A percentile compares a stretch with the other conserved stretches of the same genome.
Conservation (phyloP, 2,329 filamentous ascomycete species). For the Xylaria sp. region DNA sequence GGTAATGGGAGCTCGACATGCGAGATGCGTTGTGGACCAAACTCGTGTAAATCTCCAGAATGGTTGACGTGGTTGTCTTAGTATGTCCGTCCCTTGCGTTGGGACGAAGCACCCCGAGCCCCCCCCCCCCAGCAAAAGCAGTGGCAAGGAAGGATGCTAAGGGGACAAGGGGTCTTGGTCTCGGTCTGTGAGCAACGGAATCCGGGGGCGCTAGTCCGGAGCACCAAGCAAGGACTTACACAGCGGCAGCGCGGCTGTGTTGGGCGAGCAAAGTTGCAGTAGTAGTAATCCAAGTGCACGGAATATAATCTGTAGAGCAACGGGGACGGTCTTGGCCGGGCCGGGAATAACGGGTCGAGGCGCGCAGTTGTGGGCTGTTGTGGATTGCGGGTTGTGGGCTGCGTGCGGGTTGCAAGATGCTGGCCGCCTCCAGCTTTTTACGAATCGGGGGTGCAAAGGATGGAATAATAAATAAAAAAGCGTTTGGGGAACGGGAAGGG, state of each 20-base stretch:
- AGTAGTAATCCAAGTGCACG: not conserved
- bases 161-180: not conserved
- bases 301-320: not conserved
- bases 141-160: conserved; percentile 1
- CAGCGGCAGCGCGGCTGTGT: not conserved
- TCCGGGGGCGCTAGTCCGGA: not conserved
- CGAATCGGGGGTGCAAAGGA: conserved; percentile 26
- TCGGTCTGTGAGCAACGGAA: not conserved
- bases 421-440: conserved; percentile 18
- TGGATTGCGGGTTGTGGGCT: conserved; percentile 22
- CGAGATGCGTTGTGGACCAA: conserved; percentile 3
- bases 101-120: not conserved
- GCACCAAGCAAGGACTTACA: not conserved
- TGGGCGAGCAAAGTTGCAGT: not conserved
- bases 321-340: conserved; percentile 3
- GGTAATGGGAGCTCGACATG: conserved; percentile 31
- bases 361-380: not conserved
- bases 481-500: conserved; percentile 17
- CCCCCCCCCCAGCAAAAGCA: not conserved
- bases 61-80: no score
- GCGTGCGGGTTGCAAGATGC: conserved; percentile 20
- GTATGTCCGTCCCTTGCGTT: not conserved
- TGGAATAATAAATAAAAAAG: conserved; percentile 23
- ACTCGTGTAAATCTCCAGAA: not conserved
- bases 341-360: conserved; percentile 16